Evolutionary conservation across 495 filamentous ascomycete genomes (phyloP), one percentile per base, ranked within the genome.

Genomic region (Evernia prunastri): DNA sequence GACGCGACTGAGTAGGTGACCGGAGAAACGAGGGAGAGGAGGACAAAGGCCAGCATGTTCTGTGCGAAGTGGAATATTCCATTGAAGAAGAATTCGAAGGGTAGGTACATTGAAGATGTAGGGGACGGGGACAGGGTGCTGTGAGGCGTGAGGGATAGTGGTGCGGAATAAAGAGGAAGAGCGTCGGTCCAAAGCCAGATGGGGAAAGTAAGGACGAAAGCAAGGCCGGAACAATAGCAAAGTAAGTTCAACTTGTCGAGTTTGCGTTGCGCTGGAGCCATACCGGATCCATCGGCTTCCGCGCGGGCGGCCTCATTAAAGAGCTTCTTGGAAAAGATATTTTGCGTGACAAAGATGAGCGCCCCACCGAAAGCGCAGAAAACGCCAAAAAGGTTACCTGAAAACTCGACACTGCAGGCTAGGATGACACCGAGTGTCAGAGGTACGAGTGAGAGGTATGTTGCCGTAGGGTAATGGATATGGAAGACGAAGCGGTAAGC

Each of bases 251-350:
- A 83, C 74, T 97, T 97, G 76, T 99, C 94, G 42, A 97, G 81
- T 77, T 96, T 97, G 53, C 84, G 84, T 59, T 77, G 72, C 68
- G 43, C 66, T 51, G 74, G 79, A 64, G 80, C 83, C 25, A 73
- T 75, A 36, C 73, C 73, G 37, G 79, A 73, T 3, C 84, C 82
- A 25, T 95, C 87, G 20, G 85, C 82, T 74, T 96, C 92, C 3
- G 88, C 86, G 25, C 82, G 82, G 12, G 91, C 88, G 31, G 89
- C 92, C 74, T 96, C 92, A 72, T 96, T 97, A 81, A 99, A 99
- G n/a, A 99, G 83, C 61, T 90, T 90, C 74, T 99, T 99, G 20
- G 93, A 97, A 68, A 96, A 96, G 62, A 99, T 99, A 72, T 99
- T 99, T 72, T 99, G 94, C 0, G 91, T 96, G 20, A 99, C 94